These are phyloP conservation scores for Vaccinium corymbosum DNA, from an alignment of 148 eudicot species.

Conservation along the genomic window DNA sequence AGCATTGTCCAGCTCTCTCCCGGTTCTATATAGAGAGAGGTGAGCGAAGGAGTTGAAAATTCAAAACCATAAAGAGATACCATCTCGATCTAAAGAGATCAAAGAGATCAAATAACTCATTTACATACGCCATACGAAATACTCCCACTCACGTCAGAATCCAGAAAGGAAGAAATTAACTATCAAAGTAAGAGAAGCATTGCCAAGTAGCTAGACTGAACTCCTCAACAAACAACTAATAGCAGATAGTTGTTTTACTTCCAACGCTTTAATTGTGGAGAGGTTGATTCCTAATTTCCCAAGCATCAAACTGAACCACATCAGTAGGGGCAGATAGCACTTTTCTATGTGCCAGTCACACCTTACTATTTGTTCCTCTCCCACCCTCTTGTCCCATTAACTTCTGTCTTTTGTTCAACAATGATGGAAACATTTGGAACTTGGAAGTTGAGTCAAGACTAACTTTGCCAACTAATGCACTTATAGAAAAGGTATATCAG, in stretches of 20 bases:
- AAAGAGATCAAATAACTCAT: background rate
- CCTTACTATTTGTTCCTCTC: too few species aligned
- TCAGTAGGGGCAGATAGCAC: too few species aligned
- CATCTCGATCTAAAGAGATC: background rate
- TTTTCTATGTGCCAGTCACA: too few species aligned
- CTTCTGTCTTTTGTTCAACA: background rate
- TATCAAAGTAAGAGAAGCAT: background rate
- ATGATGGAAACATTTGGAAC: background rate
- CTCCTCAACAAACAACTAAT: background rate
- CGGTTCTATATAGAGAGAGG: background rate
- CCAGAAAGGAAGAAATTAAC: background rate
- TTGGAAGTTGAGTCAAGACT: background rate
- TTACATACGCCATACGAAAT: background rate
- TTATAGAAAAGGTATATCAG: background rate
- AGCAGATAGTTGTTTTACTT: background rate
- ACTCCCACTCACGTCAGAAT: background rate
- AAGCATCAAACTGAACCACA: too few species aligned
- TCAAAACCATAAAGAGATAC: background rate
- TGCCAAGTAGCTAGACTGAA: background rate
- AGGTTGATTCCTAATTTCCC: too few species aligned
- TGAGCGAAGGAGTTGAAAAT: background rate
- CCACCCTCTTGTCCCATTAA: background rate
- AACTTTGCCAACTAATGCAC: background rate
- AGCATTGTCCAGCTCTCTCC: background rate
- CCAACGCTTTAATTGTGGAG: too few species aligned